Conservation (phyloP, 202 grass and related monocot genomes). For the Bolboschoenoplectus hybrid region DNA sequence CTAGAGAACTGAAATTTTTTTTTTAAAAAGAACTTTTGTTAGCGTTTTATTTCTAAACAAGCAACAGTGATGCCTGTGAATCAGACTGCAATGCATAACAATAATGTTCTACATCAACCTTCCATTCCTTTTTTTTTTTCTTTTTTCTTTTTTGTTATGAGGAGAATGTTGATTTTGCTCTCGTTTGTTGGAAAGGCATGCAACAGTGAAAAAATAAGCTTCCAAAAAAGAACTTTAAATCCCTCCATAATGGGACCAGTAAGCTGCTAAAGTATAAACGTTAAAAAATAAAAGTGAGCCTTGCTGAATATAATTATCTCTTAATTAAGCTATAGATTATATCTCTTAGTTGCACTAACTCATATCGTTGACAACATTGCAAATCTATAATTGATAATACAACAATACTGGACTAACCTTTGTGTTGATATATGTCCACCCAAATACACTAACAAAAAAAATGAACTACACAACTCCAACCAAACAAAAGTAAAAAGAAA, state of each 20-base stretch:
- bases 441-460: constrained; percentile 10
- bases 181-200: neutral
- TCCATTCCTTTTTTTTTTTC: no score
- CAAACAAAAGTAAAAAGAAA: neutral
- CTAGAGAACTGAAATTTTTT: neutral
- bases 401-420: constrained; percentile 9
- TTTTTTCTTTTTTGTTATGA: no score
- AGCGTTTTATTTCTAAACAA: neutral
- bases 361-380: neutral
- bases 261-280: neutral
- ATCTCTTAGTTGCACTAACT: neutral
- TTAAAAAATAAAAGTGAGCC: neutral
- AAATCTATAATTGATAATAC: constrained; percentile 20
- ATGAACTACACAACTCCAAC: neutral
- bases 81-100: neutral
- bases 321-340: constrained; percentile 10
- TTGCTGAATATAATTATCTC: constrained; percentile 10
- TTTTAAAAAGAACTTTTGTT: neutral
- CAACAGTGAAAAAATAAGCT: neutral
- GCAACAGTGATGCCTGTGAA: neutral
- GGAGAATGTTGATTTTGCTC: neutral
- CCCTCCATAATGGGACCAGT: neutral
- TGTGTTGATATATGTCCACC: neutral
- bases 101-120: neutral
- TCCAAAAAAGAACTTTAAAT: neutral